Conservation (phyloP, 495 filamentous ascomycete species). For the Hypoxylon fragiforme region DNA sequence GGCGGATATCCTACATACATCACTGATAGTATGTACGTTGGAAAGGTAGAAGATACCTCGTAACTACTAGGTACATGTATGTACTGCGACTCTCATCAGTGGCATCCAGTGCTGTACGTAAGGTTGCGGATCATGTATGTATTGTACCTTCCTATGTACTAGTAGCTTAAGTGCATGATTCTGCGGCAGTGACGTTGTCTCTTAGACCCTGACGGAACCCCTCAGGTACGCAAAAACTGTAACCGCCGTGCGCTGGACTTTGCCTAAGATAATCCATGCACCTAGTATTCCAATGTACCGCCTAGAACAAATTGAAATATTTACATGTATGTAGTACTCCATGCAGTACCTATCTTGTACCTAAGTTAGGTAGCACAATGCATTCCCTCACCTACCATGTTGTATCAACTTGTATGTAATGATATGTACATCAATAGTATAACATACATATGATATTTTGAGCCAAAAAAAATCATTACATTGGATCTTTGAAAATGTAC, state of each 20-base stretch:
- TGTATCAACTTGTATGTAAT: too few relatives aligned
- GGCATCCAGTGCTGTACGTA: not conserved
- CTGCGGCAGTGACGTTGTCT: conserved; percentile 28
- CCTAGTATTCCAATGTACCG: conserved; percentile 8
- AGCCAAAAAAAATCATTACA: too few relatives aligned
- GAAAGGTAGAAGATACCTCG: too few relatives aligned
- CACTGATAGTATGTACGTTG: not conserved
- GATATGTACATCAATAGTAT: not conserved
- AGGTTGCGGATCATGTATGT: not conserved
- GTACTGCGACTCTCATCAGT: too few relatives aligned
- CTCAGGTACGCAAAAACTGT: conserved; percentile 20
- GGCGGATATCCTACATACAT: too few relatives aligned
- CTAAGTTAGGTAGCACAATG: too few relatives aligned
- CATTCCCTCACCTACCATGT: too few relatives aligned
- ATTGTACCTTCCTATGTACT: too few relatives aligned
- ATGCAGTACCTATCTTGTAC: not conserved
- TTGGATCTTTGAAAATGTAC: too few relatives aligned
- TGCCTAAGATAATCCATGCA: not conserved
- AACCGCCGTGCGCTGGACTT: conserved; percentile 13
- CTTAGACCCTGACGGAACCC: conserved; percentile 28
- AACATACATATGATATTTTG: too few relatives aligned
- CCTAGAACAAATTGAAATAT: not conserved
- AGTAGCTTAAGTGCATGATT: conserved; percentile 12
- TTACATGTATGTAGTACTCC: conserved; percentile 6
- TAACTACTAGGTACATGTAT: not conserved